phyloP scores from a whole-genome alignment of 441 rosid species.

The Pelargonium australe region DNA sequence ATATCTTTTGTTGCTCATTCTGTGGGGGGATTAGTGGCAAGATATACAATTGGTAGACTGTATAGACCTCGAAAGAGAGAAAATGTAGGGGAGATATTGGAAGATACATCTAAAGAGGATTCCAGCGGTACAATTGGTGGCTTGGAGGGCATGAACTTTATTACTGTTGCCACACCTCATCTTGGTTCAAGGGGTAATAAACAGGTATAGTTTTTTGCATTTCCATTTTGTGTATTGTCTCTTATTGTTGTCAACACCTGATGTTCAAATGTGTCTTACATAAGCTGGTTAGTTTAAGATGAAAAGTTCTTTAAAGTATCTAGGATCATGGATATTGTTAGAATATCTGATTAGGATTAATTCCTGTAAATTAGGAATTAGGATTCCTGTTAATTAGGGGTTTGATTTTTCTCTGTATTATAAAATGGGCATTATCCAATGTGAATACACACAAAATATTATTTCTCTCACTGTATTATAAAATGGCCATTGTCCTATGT shows the following conservation, averaged over 20 bases:
- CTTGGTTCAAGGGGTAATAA: conserved; percentile 93
- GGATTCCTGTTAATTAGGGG: no score
- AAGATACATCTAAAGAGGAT: conserved; percentile 24
- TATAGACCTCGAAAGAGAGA: conserved; percentile 47
- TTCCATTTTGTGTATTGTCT: background rate
- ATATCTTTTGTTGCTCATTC: conserved; percentile 96
- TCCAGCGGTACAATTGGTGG: conserved; percentile 57
- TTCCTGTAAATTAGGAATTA: background rate
- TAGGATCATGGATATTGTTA: background rate
- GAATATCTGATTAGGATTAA: background rate
- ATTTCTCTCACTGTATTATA: no score
- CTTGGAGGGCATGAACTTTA: conserved; percentile 76
- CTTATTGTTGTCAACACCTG: background rate
- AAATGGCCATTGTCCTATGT: no score
- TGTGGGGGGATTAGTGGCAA: conserved; percentile 91
- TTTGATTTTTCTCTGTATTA: no score
- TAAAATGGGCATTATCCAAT: no score
- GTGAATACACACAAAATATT: no score
- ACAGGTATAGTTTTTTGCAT: conserved; percentile 47
- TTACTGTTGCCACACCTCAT: conserved; percentile 93
- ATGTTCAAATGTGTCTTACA: background rate
- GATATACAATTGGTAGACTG: conserved; percentile 86
- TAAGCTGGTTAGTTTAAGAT: background rate
- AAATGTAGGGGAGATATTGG: conserved; percentile 25
- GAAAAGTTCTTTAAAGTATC: background rate